Evolutionary conservation across 2,329 filamentous ascomycete genomes (phyloP).

Genomic region (Phialophora verrucosa): DNA sequence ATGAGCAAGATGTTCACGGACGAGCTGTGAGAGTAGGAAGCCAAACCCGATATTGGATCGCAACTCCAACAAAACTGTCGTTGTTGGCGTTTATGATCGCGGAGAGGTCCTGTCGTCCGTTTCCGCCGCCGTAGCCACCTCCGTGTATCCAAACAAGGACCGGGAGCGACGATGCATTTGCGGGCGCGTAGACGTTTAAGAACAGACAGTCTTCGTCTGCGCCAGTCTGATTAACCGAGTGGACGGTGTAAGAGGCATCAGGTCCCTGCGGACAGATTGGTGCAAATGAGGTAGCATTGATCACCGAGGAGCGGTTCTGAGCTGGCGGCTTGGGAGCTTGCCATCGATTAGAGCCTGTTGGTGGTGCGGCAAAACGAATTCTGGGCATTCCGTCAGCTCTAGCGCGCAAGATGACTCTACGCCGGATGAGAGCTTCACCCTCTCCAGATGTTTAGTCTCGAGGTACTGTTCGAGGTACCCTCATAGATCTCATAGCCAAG

Average conservation of each 20-base stretch:
- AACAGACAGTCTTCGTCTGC: slow-evolving; percentile 51
- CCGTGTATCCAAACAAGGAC: slow-evolving; percentile 51
- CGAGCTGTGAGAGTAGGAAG: slow-evolving; percentile 3
- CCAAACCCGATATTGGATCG: slow-evolving; percentile 58
- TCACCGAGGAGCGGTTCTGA: slow-evolving; percentile 39
- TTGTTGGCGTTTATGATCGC: slow-evolving; percentile 54
- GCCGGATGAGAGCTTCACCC: slow-evolving; percentile 45
- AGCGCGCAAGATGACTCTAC: neutral
- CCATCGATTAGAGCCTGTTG: slow-evolving; percentile 44
- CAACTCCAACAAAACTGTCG: slow-evolving; percentile 56
- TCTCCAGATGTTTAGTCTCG: slow-evolving; percentile 53
- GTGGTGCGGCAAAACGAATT: slow-evolving; percentile 47
- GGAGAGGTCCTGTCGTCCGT: slow-evolving; percentile 45
- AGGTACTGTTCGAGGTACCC: slow-evolving; percentile 49
- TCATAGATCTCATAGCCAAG: slow-evolving; percentile 56
- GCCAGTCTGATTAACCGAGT: slow-evolving; percentile 23
- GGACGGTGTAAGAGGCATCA: slow-evolving; percentile 31
- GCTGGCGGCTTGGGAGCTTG: slow-evolving; percentile 43
- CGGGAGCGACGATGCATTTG: slow-evolving; percentile 38
- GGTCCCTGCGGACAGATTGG: slow-evolving; percentile 46
- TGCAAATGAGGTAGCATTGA: slow-evolving; percentile 41
- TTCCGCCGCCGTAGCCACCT: slow-evolving; percentile 46
- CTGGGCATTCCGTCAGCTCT: slow-evolving; percentile 36
- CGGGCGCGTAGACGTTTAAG: slow-evolving; percentile 51
- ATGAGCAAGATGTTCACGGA: slow-evolving; percentile 7